Base-by-base conservation (phyloP, 306 rosid species). In the Glycine latifolia region DNA sequence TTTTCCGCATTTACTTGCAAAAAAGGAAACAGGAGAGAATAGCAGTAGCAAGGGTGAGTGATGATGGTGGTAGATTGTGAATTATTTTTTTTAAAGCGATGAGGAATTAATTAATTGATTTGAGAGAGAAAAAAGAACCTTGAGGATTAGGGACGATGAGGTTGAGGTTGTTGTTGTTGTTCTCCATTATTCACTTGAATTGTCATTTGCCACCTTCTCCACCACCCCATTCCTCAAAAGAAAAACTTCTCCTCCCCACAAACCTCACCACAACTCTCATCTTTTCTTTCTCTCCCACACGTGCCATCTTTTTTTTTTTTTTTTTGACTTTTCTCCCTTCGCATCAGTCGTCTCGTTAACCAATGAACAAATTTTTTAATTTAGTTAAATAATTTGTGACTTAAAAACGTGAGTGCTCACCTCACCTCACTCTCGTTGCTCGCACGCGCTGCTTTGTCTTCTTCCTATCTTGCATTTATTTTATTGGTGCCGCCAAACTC, bases 181-280 rank as follows among this genome's bases (percentile, higher is more conserved):
- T 49, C 35, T 71, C 56, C 39, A 69, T 69, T 26, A 7, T 62
- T 15, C 37, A 44, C 11, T 69, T 67, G n/a, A 16, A 67, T 67
- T 67, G 53, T 44, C 35, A 16, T 67, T 67, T 69, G 15, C 56
- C 39, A 69, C 41, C 56, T 46, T 69, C 56, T 69, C 74, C 73
- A 5, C 73, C 55, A 5, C 73, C 55, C 55, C 74, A 69, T 69
- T 69, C 10, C 56, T 17, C 39, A 17, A 69, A 46, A 44, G 39
- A 69, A 55, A 71, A 48, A 71, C 46, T 71, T 71, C 76, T 70
- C 75, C 44, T 49, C 76, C 49, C 60, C 60, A 48, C 54, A 69
- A 67, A 48, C 75, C 44, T 71, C 76, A 49, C 60, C 60, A 48
- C 54, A 69, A 67, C 37, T 46, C 39, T 46, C 56, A 16, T 69